Evolutionary conservation across 2,329 filamentous ascomycete species (phyloP).

Genomic region (Botrytis deweyae): DNA sequence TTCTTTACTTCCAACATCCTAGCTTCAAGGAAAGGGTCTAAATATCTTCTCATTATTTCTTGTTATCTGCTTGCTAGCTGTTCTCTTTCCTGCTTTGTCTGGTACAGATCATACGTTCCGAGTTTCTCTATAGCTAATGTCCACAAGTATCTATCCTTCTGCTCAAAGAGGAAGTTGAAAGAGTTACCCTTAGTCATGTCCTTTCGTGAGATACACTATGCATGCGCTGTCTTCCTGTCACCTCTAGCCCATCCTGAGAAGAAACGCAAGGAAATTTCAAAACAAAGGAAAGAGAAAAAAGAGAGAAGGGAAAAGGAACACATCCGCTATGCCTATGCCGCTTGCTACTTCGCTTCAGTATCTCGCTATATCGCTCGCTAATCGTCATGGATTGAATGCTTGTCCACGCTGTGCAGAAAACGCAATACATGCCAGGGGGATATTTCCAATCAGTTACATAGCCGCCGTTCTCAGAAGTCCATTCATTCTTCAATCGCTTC

Average conservation of each 20-base stretch:
- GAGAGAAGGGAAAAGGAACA: not conserved
- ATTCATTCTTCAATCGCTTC: not conserved
- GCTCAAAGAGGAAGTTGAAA: not conserved
- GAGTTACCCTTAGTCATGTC: not conserved
- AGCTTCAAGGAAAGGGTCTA: not conserved
- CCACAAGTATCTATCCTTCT: not conserved
- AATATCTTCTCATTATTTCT: not conserved
- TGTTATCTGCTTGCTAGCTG: not conserved
- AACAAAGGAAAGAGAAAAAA: not conserved
- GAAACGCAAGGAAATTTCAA: not conserved
- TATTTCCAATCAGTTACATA: not conserved
- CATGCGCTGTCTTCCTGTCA: not conserved
- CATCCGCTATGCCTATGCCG: constrained; percentile 4
- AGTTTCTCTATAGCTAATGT: not conserved
- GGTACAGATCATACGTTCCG: not conserved
- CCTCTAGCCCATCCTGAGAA: not conserved
- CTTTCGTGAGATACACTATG: constrained; percentile 11
- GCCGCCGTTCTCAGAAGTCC: too few species aligned
- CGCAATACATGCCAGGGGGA: not conserved
- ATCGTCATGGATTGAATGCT: not conserved
- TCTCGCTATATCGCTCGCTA: not conserved
- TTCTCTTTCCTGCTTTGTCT: constrained; percentile 5
- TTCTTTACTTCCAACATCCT: not conserved
- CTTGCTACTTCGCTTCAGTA: not conserved
- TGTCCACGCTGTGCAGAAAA: not conserved